Conservation (phyloP, 257 asterid genomes). For the Misopates orontium region DNA sequence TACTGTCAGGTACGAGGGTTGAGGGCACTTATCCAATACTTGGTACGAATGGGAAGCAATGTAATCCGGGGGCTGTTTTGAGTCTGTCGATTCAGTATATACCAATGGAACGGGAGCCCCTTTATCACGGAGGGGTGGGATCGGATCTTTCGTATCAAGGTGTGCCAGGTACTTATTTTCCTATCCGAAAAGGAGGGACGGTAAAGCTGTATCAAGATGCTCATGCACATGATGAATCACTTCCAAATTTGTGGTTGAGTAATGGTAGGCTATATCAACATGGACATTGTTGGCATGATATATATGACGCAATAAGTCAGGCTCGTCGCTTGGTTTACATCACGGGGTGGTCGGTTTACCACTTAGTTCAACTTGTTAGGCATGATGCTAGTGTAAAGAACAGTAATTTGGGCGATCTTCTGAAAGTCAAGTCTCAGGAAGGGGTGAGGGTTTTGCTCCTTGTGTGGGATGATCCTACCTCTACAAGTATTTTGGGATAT, state of each 20-base stretch:
- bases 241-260: slow-evolving; percentile 54
- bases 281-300: slow-evolving; percentile 74
- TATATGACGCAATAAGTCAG: slow-evolving; percentile 63
- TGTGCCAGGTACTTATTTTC: slow-evolving; percentile 83
- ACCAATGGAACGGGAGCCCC: slow-evolving; percentile 52
- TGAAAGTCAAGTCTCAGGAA: slow-evolving; percentile 83
- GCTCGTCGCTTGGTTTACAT: slow-evolving; percentile 79
- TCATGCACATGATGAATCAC: slow-evolving; percentile 52
- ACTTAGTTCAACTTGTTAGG: slow-evolving; percentile 73
- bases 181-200: slow-evolving; percentile 66
- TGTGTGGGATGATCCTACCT: slow-evolving; percentile 96
- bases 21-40: slow-evolving; percentile 68
- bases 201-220: slow-evolving; percentile 88
- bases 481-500: slow-evolving; percentile 77
- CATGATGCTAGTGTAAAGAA: slow-evolving; percentile 44
- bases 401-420: slow-evolving; percentile 70
- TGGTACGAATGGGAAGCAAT: slow-evolving; percentile 57
- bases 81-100: slow-evolving; percentile 67
- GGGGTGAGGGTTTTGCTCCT: slow-evolving; percentile 90
- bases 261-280: slow-evolving; percentile 48
- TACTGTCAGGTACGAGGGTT: slow-evolving; percentile 44
- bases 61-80: slow-evolving; percentile 63
- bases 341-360: slow-evolving; percentile 93
- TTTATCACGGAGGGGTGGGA: slow-evolving; percentile 80
- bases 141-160: slow-evolving; percentile 52